These are phyloP conservation scores for Fallopia convolvulus DNA, from an alignment of 148 eudicot genomes.

Conservation along the genomic window DNA sequence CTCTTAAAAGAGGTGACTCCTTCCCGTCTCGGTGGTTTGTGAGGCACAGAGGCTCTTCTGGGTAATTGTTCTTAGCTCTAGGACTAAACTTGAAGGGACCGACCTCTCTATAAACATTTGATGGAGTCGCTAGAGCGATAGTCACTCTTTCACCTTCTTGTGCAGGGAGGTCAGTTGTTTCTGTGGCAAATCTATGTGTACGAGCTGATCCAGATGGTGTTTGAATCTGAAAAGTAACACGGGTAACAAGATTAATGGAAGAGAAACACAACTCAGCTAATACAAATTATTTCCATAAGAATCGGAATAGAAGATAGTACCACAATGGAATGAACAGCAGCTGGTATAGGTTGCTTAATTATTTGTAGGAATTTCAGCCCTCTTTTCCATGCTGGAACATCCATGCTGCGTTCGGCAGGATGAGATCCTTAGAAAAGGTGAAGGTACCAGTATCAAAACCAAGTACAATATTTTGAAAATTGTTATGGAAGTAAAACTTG, in stretches of 20 bases:
- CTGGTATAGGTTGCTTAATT: slow-evolving; percentile 60
- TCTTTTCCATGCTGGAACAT: slow-evolving; percentile 94
- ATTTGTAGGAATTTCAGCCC: slow-evolving; percentile 71
- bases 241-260: neutral
- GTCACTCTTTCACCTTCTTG: slow-evolving; percentile 96
- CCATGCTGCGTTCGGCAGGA: slow-evolving; percentile 99
- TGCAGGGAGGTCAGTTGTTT: slow-evolving; percentile 89
- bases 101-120: slow-evolving; percentile 56
- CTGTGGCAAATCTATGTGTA: slow-evolving; percentile 87
- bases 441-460: slow-evolving; percentile 73
- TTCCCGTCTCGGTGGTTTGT: slow-evolving; percentile 82
- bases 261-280: neutral
- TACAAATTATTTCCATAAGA: neutral
- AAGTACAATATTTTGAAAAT: neutral
- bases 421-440: slow-evolving; percentile 90
- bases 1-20: slow-evolving; percentile 77
- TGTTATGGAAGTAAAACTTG: neutral
- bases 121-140: slow-evolving; percentile 84
- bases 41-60: slow-evolving; percentile 78
- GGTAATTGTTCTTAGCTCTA: slow-evolving; percentile 58
- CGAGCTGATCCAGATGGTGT: slow-evolving; percentile 88
- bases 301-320: slow-evolving; percentile 23
- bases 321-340: slow-evolving; percentile 94
- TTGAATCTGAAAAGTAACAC: slow-evolving; percentile 46
- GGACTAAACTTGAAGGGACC: slow-evolving; percentile 87